Evolutionary conservation across 148 eudicot species (phyloP).

Genomic region (Cornus suecica): DNA sequence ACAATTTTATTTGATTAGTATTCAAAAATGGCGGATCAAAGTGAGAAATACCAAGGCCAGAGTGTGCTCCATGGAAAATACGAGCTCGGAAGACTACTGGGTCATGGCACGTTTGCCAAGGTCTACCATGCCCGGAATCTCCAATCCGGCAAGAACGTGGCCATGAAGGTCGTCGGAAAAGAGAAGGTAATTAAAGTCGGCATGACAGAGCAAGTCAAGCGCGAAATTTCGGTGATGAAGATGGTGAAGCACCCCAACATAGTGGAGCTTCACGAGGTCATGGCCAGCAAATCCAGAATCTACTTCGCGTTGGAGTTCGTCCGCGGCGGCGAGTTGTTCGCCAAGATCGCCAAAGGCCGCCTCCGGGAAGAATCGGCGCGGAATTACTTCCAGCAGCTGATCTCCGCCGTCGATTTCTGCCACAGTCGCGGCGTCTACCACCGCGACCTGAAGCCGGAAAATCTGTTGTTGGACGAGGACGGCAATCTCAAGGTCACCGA

Average conservation of each 20-base stretch:
- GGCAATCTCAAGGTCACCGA: constrained; percentile 38
- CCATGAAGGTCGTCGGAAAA: constrained; percentile 41
- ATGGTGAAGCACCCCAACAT: constrained; percentile 40
- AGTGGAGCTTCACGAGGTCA: constrained; percentile 36
- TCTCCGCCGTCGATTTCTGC: constrained; percentile 48
- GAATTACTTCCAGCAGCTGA: constrained; percentile 38
- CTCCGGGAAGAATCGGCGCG: constrained; percentile 29
- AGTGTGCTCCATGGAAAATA: constrained; percentile 34
- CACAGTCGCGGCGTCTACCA: constrained; percentile 52
- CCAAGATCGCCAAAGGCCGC: constrained; percentile 30
- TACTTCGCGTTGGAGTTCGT: constrained; percentile 44
- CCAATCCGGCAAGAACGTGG: constrained; percentile 32
- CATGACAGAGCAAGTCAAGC: constrained; percentile 36
- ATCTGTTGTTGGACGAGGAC: constrained; percentile 36
- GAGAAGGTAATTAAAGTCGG: constrained; percentile 36
- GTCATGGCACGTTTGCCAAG: constrained; percentile 42
- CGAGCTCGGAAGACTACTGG: constrained; percentile 34
- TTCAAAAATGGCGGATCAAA: constrained; percentile 3
- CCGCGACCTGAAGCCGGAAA: constrained; percentile 44
- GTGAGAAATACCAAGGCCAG: constrained; percentile 14
- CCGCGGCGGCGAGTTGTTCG: constrained; percentile 40
- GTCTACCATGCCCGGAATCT: constrained; percentile 35
- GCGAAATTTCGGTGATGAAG: constrained; percentile 42
- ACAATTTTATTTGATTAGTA: background rate
- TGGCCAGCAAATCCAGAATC: constrained; percentile 42